Evolutionary conservation across 192 early-diverging fungal species (phyloP), one percentile per base, ranked within the genome.

Genomic region (Umbelopsis isabellina): DNA sequence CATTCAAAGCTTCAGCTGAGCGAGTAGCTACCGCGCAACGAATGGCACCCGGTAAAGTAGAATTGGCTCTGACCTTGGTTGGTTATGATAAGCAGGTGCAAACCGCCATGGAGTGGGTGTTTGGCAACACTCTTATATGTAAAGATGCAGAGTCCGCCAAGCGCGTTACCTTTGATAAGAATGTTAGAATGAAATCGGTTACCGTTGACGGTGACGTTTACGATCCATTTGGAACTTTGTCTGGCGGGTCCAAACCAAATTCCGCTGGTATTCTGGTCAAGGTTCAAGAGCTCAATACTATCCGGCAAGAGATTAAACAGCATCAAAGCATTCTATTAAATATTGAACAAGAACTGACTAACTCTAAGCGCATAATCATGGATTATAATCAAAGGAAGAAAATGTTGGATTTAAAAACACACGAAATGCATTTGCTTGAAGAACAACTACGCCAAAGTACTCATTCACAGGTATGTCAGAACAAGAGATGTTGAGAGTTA

Each of bases 201-300:
- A 98, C 98, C 4, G 75, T 92, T 0, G 96, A 98, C 37, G 98
- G 98, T 47, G 98, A 99, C 78, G 86, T 95, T 3, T 99, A 99
- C 77, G 96, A 98, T 72, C 97, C 98, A 11, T 87, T 89, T 16
- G 98, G 98, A 33, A 92, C 91, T 4, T 86, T 99, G 69, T 91
- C 95, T 15, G 98, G 98, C 67, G 98, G 98, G 2, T 91, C 95
- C 7, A 89, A 87, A 71, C 86, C 94, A 3, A 81, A 78, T 11
- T 89, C 90, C 7, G 79, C 84, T 0, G 94, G 94, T 2, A 80
- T 94, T 27, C 84, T 99, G 0, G 72, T 86, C 4, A 88, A 92
- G 46, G 51, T 99, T 27, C 90, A 96, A 72, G 80, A 86, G 16
- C 79, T 96, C 12, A 88, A 90, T 52, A 81, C 76, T n/a, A 80